phyloP scores from a whole-genome alignment of 2,329 filamentous ascomycete genomes.

The Fusarium sp. region DNA sequence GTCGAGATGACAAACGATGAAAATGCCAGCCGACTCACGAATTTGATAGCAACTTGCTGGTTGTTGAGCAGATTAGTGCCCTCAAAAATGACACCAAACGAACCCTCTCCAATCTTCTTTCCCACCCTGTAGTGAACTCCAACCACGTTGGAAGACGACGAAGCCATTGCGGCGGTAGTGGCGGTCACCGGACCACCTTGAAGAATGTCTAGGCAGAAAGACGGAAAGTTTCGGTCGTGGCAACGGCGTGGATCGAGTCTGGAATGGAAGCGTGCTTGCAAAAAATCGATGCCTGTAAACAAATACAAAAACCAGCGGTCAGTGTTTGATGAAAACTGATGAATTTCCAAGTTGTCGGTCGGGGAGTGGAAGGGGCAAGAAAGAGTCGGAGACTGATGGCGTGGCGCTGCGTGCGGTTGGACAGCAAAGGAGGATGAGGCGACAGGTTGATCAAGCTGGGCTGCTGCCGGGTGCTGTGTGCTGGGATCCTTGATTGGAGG shows the following conservation, averaged over 20 bases:
- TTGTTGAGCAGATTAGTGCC: slow-evolving; percentile 99
- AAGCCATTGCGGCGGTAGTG: slow-evolving; percentile 72
- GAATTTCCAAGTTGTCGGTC: slow-evolving; percentile 16
- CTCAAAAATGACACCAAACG: slow-evolving; percentile 98
- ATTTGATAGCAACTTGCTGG: slow-evolving; percentile 99
- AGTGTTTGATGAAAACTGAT: slow-evolving; percentile 38
- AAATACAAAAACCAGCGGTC: slow-evolving; percentile 29
- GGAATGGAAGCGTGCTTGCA: slow-evolving; percentile 20
- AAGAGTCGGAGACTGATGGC: slow-evolving; percentile 28
- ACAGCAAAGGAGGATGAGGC: slow-evolving; percentile 36
- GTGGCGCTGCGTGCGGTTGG: slow-evolving; percentile 40
- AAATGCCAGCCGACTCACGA: slow-evolving; percentile 68
- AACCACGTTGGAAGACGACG: slow-evolving; percentile 94
- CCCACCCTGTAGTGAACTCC: slow-evolving; percentile 98
- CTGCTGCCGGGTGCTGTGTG: slow-evolving; percentile 33
- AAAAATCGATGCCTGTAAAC: slow-evolving; percentile 40
- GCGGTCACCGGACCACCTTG: slow-evolving; percentile 44
- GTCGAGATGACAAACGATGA: background rate
- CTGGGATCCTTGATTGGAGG: slow-evolving; percentile 40
- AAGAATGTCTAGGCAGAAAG: slow-evolving; percentile 24
- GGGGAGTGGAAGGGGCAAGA: slow-evolving; percentile 17
- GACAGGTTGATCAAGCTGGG: slow-evolving; percentile 37
- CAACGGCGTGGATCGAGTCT: slow-evolving; percentile 17
- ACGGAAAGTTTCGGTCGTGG: slow-evolving; percentile 21
- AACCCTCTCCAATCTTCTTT: slow-evolving; percentile 99